Base-by-base conservation (phyloP, 495 filamentous ascomycete genomes). In the Cercophora newfieldiana region DNA sequence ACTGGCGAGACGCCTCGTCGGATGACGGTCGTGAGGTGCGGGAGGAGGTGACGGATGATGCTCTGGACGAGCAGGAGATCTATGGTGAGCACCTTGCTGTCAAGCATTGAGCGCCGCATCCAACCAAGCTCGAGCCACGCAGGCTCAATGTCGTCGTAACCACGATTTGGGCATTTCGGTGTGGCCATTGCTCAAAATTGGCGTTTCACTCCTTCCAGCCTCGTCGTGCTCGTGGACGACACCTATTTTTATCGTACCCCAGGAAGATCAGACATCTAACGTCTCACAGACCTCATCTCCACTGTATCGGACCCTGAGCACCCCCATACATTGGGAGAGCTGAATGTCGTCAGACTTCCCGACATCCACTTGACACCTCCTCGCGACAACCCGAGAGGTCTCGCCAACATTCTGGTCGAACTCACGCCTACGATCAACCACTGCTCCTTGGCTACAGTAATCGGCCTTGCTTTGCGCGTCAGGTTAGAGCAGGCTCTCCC, bases 351-450 rank as follows among this genome's bases (percentile, higher is more conserved):
- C 55, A 96, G 92, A 54, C 88, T 99, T 8, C 90, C 92, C 10
- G 95, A 99, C 73, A 97, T 98, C 70, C 81, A 85, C 65, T 89
- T 99, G 64, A 83, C 78, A 8, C 90, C 91, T 26, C 82, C 82
- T 87, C 18, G 82, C 87, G 14, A 69, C 75, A 80, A 53, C 72
- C 78, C 19, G 22, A 54, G 50, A 31, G 61, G 61, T n/a, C 69
- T 86, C 65, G 75, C 74, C 26, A 78, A 75, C 12, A 88, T 91
- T 3, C 77, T 85, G 7, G 87, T 93, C 29, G 82, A 91, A 69
- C 89, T 99, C 59, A 99, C 95, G 3, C 95, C 95, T n/a, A 99
- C 96, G 19, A 92, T 98, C 72, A 97, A 93, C 21, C 96, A 98
- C 72, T 99, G 95, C 80, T 94, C 91, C 37, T 85, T 98, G 16